Percentiles rank a stretch among this genome's conserved stretches.
Conservation (phyloP, 2,329 filamentous ascomycete species). For the Pestalotiopsis sp. region DNA sequence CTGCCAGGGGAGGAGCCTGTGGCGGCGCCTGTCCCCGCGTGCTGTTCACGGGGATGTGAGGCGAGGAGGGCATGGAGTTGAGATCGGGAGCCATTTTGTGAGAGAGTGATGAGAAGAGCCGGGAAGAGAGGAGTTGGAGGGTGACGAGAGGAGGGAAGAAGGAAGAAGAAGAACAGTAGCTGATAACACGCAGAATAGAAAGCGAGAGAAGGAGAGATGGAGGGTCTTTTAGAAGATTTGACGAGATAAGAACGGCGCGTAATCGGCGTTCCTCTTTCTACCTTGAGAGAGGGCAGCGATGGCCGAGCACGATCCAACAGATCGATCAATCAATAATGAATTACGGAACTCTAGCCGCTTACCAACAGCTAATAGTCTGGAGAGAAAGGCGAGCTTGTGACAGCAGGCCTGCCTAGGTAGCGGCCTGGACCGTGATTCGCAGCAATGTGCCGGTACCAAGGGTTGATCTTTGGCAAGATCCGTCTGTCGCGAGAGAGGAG, state of each 20-base stretch:
- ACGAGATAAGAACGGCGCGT: background rate
- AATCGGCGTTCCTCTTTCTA: conserved; percentile 7
- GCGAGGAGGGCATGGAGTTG: conserved; percentile 67
- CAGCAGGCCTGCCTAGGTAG: background rate
- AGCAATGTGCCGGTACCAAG: background rate
- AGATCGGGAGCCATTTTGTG: conserved; percentile 69
- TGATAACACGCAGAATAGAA: too few species aligned
- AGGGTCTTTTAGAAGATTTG: background rate
- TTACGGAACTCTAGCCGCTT: conserved; percentile 7
- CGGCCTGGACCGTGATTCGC: background rate
- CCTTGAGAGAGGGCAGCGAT: conserved; percentile 6
- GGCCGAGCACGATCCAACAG: background rate
- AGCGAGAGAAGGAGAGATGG: background rate
- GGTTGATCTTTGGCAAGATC: background rate
- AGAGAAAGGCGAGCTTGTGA: background rate
- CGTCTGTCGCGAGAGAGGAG: conserved; percentile 10
- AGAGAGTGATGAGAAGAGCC: conserved; percentile 11
- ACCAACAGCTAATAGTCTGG: conserved; percentile 1
- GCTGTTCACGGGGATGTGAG: conserved; percentile 24
- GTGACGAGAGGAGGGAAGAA: conserved; percentile 4
- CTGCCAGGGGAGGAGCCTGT: conserved; percentile 5
- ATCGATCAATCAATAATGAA: conserved; percentile 1
- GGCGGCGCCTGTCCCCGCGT: conserved; percentile 5
- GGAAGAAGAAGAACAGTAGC: background rate
- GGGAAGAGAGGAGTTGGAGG: background rate